Base-by-base conservation (phyloP, 331 rosid genomes). In the Quercus tomentella region DNA sequence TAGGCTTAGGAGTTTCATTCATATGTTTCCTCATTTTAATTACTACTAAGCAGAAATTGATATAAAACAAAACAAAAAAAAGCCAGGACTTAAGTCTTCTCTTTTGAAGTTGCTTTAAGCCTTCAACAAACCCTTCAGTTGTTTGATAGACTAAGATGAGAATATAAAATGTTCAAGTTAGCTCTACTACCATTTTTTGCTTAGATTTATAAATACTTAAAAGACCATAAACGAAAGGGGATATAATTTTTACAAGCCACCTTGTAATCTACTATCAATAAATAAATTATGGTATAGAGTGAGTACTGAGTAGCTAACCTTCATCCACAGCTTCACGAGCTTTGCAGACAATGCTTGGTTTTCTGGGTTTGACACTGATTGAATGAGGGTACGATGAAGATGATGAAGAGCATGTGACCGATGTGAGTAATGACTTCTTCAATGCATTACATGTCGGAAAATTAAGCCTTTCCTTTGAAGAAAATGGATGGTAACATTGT, bases 251-350 rank as follows among this genome's bases (percentile, higher is more conserved):
- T 26, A 62, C 41, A 14, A 28, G 30, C 70, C 45, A 65, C 45
- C 23, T 2, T 25, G 22, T 15, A 37, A 65, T 17, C 26, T 67
- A 7, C 52, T 67, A 7, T 23, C 72, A 67, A 67, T 18, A 67
- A 33, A 67, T 10, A 6, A 33, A 26, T 62, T 1, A 35, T 67
- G n/a, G 1, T 17, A 10, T 4, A 4, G 3, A 67, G 28, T 49
- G 18, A 49, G 54, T 14, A 33, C 26, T 20, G n/a, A 67, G 73
- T 49, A 80, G 82, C 74, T 76, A 80, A 94, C 98, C 98, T 87
- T 86, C 86, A 75, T 91, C 31, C 5, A 91, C 76, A 22, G 93
- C 91, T 80, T 93, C 97, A 45, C 92, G 94, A 84, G 98, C 97
- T 77, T 88, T 89, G 88, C 98, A 94, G 83, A 91, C 55, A 35